These are phyloP conservation scores for Truncatella angustata DNA, from an alignment of 2,329 filamentous ascomycete species.

Conservation along the genomic window DNA sequence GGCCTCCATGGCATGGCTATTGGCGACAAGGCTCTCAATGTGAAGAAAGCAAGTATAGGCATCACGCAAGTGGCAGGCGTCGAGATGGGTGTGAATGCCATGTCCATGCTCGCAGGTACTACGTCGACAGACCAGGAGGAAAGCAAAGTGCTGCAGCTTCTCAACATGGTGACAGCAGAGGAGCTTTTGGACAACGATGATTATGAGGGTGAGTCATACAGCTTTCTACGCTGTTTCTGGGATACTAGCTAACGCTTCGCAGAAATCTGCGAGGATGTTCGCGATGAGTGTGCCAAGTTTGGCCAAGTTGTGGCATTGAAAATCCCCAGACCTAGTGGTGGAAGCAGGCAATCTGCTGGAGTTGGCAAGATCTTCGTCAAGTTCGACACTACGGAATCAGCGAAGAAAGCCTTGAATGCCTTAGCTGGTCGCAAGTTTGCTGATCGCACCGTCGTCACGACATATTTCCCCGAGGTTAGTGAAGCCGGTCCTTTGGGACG, in stretches of 20 bases:
- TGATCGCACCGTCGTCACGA: slow-evolving; percentile 92
- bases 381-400: slow-evolving; percentile 74
- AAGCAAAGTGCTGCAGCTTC: slow-evolving; percentile 81
- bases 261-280: slow-evolving; percentile 97
- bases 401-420: slow-evolving; percentile 82
- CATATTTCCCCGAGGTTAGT: slow-evolving; percentile 88
- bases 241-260: slow-evolving; percentile 32
- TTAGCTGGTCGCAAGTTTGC: slow-evolving; percentile 94
- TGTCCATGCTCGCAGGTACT: slow-evolving; percentile 95
- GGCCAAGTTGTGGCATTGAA: slow-evolving; percentile 86
- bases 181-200: slow-evolving; percentile 93
- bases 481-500: neutral
- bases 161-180: slow-evolving; percentile 98
- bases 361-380: slow-evolving; percentile 99
- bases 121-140: slow-evolving; percentile 75
- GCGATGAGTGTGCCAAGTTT: slow-evolving; percentile 90
- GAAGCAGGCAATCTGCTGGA: slow-evolving; percentile 78
- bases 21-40: slow-evolving; percentile 80
- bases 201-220: slow-evolving; percentile 71
- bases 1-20: slow-evolving; percentile 92
- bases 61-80: slow-evolving; percentile 88
- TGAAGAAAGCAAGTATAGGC: slow-evolving; percentile 86
- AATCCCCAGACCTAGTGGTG: slow-evolving; percentile 82
- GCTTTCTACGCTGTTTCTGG: neutral
- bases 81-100: slow-evolving; percentile 95